phyloP scores from a whole-genome alignment of 345 rosid species.

The Microcos paniculata region DNA sequence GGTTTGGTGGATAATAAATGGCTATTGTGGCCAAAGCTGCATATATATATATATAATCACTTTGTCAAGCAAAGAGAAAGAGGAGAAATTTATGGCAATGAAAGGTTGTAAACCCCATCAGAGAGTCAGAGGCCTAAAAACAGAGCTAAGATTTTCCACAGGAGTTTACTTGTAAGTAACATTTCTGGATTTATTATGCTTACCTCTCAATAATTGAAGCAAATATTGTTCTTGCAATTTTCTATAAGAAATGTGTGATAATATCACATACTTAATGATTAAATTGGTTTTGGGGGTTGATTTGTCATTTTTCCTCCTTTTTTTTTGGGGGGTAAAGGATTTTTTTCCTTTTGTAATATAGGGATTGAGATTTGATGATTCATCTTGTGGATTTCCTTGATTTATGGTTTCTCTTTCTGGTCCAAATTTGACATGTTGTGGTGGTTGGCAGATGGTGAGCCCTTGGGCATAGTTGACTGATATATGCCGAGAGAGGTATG shows the following conservation, averaged over 20 bases:
- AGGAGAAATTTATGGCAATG: slow-evolving; percentile 77
- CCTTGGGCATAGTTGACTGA: slow-evolving; percentile 83
- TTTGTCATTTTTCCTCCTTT: background rate
- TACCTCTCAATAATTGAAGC: background rate
- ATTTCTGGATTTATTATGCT: background rate
- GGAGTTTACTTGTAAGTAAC: slow-evolving; percentile 60
- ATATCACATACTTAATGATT: background rate
- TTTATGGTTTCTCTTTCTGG: background rate
- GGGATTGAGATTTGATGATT: background rate
- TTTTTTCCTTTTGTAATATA: background rate
- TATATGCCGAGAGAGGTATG: slow-evolving; percentile 78
- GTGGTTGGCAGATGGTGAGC: slow-evolving; percentile 57
- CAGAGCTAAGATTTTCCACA: slow-evolving; percentile 68
- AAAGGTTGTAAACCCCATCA: slow-evolving; percentile 78
- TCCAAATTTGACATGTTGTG: slow-evolving; percentile 11
- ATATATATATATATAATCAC: too few species aligned
- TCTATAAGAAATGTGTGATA: background rate
- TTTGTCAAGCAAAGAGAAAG: slow-evolving; percentile 75
- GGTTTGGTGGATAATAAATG: slow-evolving; percentile 38
- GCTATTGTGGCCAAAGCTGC: slow-evolving; percentile 62
- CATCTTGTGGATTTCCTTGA: background rate
- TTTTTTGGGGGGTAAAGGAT: background rate
- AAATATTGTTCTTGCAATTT: background rate
- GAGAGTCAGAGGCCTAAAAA: slow-evolving; percentile 77
- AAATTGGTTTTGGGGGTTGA: background rate